These are phyloP conservation scores for Blumeria graminis DNA, from an alignment of 2,329 filamentous ascomycete genomes.

Conservation along the genomic window DNA sequence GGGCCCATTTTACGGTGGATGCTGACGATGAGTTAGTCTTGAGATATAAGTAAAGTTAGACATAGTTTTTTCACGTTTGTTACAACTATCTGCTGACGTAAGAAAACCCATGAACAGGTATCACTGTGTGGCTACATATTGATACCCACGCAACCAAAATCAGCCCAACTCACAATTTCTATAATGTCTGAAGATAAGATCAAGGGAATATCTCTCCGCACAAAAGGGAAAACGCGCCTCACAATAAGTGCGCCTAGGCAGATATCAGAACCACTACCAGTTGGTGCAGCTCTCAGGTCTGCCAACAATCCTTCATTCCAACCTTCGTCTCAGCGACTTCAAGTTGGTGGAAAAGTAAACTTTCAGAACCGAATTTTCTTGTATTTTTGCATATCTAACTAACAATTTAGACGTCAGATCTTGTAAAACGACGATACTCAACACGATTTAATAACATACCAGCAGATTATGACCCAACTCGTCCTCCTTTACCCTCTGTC, in stretches of 20 bases:
- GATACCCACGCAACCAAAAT: too few relatives aligned
- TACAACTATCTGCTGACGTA: too few relatives aligned
- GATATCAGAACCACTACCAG: conserved; percentile 34
- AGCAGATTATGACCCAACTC: conserved; percentile 40
- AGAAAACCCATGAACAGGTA: too few relatives aligned
- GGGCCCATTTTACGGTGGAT: conserved; percentile 17
- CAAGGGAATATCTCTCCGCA: conserved; percentile 35
- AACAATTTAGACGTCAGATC: conserved; percentile 34
- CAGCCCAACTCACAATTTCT: not conserved
- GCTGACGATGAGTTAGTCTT: too few relatives aligned
- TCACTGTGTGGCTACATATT: too few relatives aligned
- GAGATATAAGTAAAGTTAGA: not conserved
- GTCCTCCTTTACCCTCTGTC: conserved; percentile 46
- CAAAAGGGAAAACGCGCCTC: conserved; percentile 35
- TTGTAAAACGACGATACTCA: conserved; percentile 88
- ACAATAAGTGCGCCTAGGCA: conserved; percentile 36
- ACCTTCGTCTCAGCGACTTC: conserved; percentile 22
- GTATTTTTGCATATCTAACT: conserved; percentile 2
- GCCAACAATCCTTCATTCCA: conserved; percentile 14
- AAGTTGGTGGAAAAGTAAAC: conserved; percentile 30
- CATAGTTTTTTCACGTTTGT: not conserved
- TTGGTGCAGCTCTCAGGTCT: conserved; percentile 19
- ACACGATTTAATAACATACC: conserved; percentile 67
- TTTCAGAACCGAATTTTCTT: conserved; percentile 2
- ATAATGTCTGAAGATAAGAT: conserved; percentile 36